Conservation (phyloP, 257 asterid genomes). For the Capsicum pubescens region DNA sequence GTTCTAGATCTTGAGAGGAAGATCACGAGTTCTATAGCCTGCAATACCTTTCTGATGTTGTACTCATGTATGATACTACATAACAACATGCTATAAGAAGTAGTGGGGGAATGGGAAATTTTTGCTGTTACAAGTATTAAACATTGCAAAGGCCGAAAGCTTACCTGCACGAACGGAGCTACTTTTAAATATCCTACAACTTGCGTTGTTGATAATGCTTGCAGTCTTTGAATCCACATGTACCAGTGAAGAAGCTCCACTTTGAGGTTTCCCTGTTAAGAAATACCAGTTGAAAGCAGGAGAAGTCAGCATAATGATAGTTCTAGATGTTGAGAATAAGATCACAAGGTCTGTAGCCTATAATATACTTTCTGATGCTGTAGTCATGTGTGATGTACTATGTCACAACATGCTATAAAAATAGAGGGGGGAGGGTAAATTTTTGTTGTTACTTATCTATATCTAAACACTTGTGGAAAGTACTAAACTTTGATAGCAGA, state of each 20-base stretch:
- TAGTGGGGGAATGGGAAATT: neutral
- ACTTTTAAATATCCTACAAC: constrained; percentile 38
- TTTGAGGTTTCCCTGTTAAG: constrained; percentile 28
- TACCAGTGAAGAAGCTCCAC: constrained; percentile 23
- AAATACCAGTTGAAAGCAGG: neutral
- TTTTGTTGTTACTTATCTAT: neutral
- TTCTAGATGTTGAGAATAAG: neutral
- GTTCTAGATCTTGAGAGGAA: neutral
- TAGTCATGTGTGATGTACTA: constrained; percentile 14
- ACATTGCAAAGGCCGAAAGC: constrained; percentile 27
- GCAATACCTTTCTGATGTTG: neutral
- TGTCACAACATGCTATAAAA: neutral
- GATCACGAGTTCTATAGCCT: neutral
- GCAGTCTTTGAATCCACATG: constrained; percentile 26
- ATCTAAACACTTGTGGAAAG: neutral
- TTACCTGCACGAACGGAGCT: constrained; percentile 79
- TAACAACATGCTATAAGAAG: neutral
- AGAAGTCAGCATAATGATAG: constrained; percentile 22
- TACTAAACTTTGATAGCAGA: neutral
- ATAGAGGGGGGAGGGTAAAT: neutral
- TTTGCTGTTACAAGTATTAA: neutral
- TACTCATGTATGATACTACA: constrained; percentile 1
- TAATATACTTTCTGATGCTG: neutral
- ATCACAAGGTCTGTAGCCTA: neutral
- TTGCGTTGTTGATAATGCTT: constrained; percentile 38